Conservation (phyloP, 2,329 filamentous ascomycete species). For the Colletotrichum zoysiae region DNA sequence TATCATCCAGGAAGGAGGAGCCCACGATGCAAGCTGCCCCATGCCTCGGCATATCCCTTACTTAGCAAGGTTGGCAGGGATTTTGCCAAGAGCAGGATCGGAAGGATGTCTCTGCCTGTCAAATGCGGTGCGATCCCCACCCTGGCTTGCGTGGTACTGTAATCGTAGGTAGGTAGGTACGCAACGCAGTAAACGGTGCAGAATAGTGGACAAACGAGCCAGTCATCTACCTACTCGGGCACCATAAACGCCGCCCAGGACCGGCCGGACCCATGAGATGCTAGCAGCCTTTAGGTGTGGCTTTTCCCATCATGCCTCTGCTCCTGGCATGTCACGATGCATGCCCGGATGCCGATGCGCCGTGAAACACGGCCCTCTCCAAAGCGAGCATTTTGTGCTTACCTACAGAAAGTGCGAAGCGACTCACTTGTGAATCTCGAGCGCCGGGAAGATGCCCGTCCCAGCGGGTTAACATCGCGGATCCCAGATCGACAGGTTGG, state of each 20-base stretch:
- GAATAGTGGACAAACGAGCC: conserved; percentile 5
- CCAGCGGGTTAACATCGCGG: neutral
- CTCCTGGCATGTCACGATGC: conserved; percentile 25
- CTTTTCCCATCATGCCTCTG: conserved; percentile 24
- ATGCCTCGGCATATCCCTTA: conserved; percentile 37
- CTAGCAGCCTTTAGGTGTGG: conserved; percentile 19
- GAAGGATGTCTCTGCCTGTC: conserved; percentile 31
- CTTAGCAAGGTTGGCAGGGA: conserved; percentile 20
- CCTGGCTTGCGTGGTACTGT: neutral
- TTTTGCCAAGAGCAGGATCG: neutral
- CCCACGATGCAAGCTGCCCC: conserved; percentile 13
- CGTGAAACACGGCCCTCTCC: neutral
- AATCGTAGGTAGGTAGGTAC: no score
- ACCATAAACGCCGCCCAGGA: neutral
- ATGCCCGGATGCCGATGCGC: conserved; percentile 2
- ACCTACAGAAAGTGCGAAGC: neutral
- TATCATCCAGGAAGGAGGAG: conserved; percentile 27
- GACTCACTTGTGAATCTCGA: neutral
- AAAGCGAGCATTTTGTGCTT: conserved; percentile 25
- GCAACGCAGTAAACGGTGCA: neutral
- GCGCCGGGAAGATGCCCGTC: neutral
- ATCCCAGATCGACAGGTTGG: conserved; percentile 1
- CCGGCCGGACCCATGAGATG: conserved; percentile 12
- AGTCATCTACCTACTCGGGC: neutral
- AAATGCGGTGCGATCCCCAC: neutral